These are phyloP conservation scores for Rhamnella rubrinervis DNA, from an alignment of 331 rosid species.

Conservation along the genomic window DNA sequence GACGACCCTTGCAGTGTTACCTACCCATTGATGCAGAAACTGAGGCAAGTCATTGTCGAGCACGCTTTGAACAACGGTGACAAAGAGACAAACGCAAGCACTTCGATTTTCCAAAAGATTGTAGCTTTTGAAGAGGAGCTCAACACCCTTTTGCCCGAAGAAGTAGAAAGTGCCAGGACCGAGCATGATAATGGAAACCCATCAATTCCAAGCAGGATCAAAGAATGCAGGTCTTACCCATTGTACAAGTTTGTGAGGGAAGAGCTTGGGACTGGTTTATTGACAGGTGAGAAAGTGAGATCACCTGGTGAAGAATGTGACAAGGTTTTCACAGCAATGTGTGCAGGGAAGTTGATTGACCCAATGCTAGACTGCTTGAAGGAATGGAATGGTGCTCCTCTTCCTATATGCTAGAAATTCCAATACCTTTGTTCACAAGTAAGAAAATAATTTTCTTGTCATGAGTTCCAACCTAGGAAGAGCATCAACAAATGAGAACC, in stretches of 20 bases:
- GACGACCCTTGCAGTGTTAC: constrained; percentile 80
- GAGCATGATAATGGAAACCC: constrained; percentile 63
- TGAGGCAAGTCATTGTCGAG: constrained; percentile 77
- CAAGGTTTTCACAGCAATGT: constrained; percentile 70
- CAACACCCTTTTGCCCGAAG: constrained; percentile 57
- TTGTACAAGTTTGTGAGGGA: constrained; percentile 77
- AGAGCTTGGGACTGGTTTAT: constrained; percentile 51
- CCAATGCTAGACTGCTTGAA: constrained; percentile 71
- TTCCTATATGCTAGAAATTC: constrained; percentile 51
- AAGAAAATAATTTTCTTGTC: constrained; percentile 30
- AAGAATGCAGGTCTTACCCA: constrained; percentile 81
- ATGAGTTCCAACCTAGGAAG: constrained; percentile 71
- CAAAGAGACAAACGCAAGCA: constrained; percentile 41
- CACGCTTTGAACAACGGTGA: constrained; percentile 73
- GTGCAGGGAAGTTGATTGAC: constrained; percentile 66
- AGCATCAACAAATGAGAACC: constrained; percentile 2
- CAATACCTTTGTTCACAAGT: neutral
- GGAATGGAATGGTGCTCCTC: constrained; percentile 92
- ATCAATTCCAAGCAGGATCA: constrained; percentile 49
- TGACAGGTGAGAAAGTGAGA: constrained; percentile 69
- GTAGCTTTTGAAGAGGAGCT: constrained; percentile 72
- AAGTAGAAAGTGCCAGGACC: constrained; percentile 55
- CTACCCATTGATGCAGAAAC: constrained; percentile 75
- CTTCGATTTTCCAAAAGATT: constrained; percentile 81
- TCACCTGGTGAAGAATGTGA: constrained; percentile 93